Conservation (phyloP, 2,329 filamentous ascomycete genomes). For the Orbilia blumenaviensis region DNA sequence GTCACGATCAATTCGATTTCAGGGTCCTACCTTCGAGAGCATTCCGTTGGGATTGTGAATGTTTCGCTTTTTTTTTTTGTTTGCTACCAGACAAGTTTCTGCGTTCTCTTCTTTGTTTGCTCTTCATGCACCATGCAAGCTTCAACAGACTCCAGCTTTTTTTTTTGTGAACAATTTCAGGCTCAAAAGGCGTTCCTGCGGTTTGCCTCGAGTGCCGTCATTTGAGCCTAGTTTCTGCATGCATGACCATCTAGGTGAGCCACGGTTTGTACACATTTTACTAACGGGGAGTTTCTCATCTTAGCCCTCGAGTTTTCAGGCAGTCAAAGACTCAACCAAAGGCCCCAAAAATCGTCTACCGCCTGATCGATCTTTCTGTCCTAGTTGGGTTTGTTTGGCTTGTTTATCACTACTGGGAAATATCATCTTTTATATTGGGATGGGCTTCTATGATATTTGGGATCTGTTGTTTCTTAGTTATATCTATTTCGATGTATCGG, state of each 20-base stretch:
- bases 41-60: no score
- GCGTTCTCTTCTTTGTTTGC: not conserved
- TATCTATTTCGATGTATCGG: not conserved
- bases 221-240: no score
- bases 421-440: not conserved
- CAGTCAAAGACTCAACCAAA: not conserved
- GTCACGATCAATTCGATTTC: not conserved
- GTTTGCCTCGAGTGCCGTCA: no score
- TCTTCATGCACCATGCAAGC: not conserved
- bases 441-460: not conserved
- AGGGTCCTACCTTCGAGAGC: not conserved
- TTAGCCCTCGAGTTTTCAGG: not conserved
- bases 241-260: no score
- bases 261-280: no score
- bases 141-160: not conserved
- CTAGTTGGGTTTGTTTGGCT: not conserved
- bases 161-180: no score
- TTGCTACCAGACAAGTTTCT: not conserved
- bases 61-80: not conserved
- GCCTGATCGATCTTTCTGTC: not conserved
- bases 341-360: not conserved
- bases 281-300: not conserved
- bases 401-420: not conserved
- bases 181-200: no score
- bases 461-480: not conserved